These are phyloP conservation scores for Ascochyta koolunga DNA, from an alignment of 2,329 filamentous ascomycete genomes.

Conservation along the genomic window DNA sequence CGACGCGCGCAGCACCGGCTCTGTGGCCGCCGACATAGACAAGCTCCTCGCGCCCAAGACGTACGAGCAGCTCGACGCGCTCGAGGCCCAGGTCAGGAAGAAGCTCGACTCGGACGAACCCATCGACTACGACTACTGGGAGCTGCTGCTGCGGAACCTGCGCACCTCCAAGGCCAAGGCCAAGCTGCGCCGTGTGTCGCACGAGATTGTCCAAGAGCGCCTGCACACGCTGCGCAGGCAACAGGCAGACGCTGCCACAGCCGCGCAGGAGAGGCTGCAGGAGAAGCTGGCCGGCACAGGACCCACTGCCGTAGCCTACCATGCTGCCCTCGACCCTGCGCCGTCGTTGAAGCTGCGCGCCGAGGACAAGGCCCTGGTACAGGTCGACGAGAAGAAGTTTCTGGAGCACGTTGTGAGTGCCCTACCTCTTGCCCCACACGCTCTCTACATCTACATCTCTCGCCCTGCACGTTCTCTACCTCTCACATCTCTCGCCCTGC, in stretches of 20 bases:
- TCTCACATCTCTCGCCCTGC: too few relatives aligned
- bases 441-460: too few relatives aligned
- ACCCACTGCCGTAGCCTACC: slow-evolving; percentile 37
- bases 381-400: slow-evolving; percentile 65
- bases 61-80: slow-evolving; percentile 80
- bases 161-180: slow-evolving; percentile 92
- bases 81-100: slow-evolving; percentile 84
- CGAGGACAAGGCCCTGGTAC: slow-evolving; percentile 67
- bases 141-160: slow-evolving; percentile 83
- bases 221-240: slow-evolving; percentile 69
- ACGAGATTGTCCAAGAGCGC: slow-evolving; percentile 74
- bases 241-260: slow-evolving; percentile 70
- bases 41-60: slow-evolving; percentile 84
- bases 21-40: slow-evolving; percentile 87
- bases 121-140: slow-evolving; percentile 98
- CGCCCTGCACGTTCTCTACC: too few relatives aligned
- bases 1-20: slow-evolving; percentile 77
- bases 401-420: slow-evolving; percentile 59
- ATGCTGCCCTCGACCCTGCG: slow-evolving; percentile 65
- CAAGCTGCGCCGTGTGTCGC: slow-evolving; percentile 77
- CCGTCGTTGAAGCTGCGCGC: slow-evolving; percentile 67
- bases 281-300: slow-evolving; percentile 46
- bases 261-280: slow-evolving; percentile 60
- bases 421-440: neutral
- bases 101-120: slow-evolving; percentile 89